These are phyloP conservation scores for Stereocaulon alpinum DNA, from an alignment of 495 filamentous ascomycete genomes.

Conservation along the genomic window DNA sequence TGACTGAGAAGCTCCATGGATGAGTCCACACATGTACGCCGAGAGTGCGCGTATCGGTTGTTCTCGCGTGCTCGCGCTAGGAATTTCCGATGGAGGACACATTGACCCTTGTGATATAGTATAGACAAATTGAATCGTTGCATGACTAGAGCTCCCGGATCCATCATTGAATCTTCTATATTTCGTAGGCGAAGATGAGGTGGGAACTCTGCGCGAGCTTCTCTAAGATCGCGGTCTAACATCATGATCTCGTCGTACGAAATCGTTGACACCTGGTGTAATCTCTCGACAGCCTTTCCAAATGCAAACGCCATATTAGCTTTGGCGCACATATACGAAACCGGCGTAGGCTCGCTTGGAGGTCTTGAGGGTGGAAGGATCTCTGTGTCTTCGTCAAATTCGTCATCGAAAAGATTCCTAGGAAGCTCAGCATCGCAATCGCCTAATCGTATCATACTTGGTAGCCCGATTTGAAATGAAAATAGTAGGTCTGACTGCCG, in stretches of 20 bases:
- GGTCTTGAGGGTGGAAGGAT: conserved; percentile 66
- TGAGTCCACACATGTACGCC: conserved; percentile 70
- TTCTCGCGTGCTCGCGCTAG: conserved; percentile 58
- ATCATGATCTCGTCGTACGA: conserved; percentile 75
- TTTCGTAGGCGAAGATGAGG: conserved; percentile 58
- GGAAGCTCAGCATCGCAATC: conserved; percentile 83
- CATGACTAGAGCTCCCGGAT: conserved; percentile 69
- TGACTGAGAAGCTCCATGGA: conserved; percentile 66
- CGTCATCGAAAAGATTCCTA: conserved; percentile 87
- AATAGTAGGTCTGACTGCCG: conserved; percentile 73
- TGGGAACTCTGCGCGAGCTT: conserved; percentile 55
- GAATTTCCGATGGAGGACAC: conserved; percentile 78
- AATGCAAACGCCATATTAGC: conserved; percentile 52
- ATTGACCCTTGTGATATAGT: conserved; percentile 70
- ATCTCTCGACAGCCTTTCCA: conserved; percentile 45
- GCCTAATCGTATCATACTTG: conserved; percentile 72
- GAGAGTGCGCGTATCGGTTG: conserved; percentile 66
- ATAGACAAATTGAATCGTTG: conserved; percentile 73
- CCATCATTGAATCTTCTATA: conserved; percentile 60
- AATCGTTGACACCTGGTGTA: conserved; percentile 31
- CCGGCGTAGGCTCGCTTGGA: conserved; percentile 66
- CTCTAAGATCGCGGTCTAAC: conserved; percentile 62
- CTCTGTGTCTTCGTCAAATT: conserved; percentile 71
- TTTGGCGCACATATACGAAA: conserved; percentile 83
- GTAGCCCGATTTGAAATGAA: conserved; percentile 83